Evolutionary conservation across 257 asterid species (phyloP).

Genomic region (Sherardia arvensis): DNA sequence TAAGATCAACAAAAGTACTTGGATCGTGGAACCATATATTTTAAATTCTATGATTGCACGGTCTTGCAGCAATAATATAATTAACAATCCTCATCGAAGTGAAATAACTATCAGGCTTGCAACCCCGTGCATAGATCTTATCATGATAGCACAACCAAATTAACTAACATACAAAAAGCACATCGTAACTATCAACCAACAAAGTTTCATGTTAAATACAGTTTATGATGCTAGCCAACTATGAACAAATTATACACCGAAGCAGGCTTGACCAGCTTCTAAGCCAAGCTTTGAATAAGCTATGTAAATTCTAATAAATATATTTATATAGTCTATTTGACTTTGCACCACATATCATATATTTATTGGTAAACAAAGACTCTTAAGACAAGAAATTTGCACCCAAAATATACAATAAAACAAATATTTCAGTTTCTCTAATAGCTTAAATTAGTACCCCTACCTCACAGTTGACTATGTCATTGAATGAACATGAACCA

Average conservation of each 20-base stretch:
- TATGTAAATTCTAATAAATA: too few relatives aligned
- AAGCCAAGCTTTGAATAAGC: too few relatives aligned
- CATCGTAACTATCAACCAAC: not conserved
- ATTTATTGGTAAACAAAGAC: not conserved
- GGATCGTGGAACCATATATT: too few relatives aligned
- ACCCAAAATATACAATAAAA: not conserved
- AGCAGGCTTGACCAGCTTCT: too few relatives aligned
- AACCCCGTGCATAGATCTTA: not conserved
- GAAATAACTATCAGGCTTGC: not conserved
- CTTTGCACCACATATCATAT: not conserved
- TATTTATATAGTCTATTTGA: not conserved
- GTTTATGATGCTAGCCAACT: too few relatives aligned
- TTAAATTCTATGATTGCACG: too few relatives aligned
- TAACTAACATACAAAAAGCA: too few relatives aligned
- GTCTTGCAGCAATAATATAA: too few relatives aligned
- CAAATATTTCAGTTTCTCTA: not conserved
- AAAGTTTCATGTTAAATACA: not conserved
- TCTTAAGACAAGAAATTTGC: not conserved
- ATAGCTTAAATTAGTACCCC: not conserved
- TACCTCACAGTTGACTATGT: conserved; percentile 28
- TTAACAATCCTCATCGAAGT: not conserved
- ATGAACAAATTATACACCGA: too few relatives aligned
- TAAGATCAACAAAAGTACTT: too few relatives aligned
- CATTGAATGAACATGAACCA: too few relatives aligned
- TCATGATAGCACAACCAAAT: not conserved